phyloP scores from a whole-genome alignment of 495 filamentous ascomycete genomes.

The Tuber umbilicatum region DNA sequence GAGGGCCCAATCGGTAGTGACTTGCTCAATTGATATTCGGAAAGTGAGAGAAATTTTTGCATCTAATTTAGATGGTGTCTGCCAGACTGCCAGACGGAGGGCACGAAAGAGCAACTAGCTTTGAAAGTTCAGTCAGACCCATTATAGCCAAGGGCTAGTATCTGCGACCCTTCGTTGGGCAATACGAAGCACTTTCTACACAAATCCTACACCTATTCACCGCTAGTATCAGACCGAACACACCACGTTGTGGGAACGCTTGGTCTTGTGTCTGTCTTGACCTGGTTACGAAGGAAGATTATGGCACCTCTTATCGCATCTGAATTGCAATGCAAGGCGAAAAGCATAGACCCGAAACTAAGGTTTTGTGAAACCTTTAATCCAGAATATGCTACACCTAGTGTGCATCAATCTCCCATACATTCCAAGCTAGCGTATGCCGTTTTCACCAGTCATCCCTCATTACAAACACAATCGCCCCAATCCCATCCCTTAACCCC shows the following conservation, averaged over 20 bases:
- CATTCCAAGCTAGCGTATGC: not conserved
- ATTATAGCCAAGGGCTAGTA: not conserved
- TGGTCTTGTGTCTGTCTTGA: not conserved
- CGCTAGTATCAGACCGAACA: not conserved
- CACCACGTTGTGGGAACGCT: not conserved
- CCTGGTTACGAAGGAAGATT: not conserved
- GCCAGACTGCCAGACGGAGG: too few species aligned
- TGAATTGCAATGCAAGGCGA: not conserved
- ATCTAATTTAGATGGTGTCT: not conserved
- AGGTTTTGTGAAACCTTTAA: not conserved
- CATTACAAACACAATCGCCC: not conserved
- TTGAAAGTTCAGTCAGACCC: not conserved
- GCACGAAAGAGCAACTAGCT: not conserved
- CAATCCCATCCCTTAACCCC: not conserved
- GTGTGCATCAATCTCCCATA: not conserved
- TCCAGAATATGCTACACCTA: not conserved
- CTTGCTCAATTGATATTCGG: not conserved
- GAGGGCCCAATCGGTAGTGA: not conserved
- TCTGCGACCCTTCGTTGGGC: not conserved
- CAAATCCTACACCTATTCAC: not conserved
- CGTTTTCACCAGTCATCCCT: not conserved
- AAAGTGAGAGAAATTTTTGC: not conserved
- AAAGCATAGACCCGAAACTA: not conserved
- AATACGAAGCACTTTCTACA: not conserved
- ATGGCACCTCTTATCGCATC: not conserved